A percentile compares a stretch with the other conserved stretches of the same genome.
Evolutionary conservation across 805 yeast genomes (phyloP).

Genomic region (Myxozyma monticola): DNA sequence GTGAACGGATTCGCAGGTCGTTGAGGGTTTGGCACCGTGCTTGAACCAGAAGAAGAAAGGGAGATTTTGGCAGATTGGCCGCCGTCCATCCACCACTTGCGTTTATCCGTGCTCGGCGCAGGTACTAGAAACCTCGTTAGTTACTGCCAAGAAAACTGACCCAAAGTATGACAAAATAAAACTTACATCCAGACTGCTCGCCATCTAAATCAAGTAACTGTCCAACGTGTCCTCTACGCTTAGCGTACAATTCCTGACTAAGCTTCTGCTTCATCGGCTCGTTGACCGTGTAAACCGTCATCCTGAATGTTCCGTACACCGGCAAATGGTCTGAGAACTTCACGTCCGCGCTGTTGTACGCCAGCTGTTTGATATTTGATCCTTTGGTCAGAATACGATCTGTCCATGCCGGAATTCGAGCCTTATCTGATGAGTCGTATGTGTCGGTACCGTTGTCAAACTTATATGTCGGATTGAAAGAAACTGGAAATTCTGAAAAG

Average conservation of each 20-base stretch:
- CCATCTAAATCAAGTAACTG: conserved; percentile 35
- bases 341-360: conserved; percentile 64
- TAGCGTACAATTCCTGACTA: conserved; percentile 58
- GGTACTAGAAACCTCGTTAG: conserved; percentile 52
- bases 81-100: conserved; percentile 91
- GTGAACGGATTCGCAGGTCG: conserved; percentile 74
- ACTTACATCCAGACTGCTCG: neutral
- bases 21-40: conserved; percentile 64
- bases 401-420: conserved; percentile 94
- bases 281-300: conserved; percentile 68
- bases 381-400: conserved; percentile 79
- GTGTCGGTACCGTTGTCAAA: conserved; percentile 78
- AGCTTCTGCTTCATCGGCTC: conserved; percentile 57
- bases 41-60: conserved; percentile 44
- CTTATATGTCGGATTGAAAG: conserved; percentile 87
- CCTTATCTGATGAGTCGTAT: conserved; percentile 90
- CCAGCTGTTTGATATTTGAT: conserved; percentile 55
- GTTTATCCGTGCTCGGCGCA: conserved; percentile 79
- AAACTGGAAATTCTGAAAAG: conserved; percentile 73
- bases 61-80: conserved; percentile 74
- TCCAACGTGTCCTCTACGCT: conserved; percentile 49
- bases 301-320: conserved; percentile 74
- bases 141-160: neutral
- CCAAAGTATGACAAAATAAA: conserved; percentile 24
- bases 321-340: conserved; percentile 88